A percentile compares a stretch with the other conserved stretches of the same genome.
These are phyloP conservation scores for Fomitopsis serialis DNA, from an alignment of 768 basidiomycete genomes.

Conservation along the genomic window DNA sequence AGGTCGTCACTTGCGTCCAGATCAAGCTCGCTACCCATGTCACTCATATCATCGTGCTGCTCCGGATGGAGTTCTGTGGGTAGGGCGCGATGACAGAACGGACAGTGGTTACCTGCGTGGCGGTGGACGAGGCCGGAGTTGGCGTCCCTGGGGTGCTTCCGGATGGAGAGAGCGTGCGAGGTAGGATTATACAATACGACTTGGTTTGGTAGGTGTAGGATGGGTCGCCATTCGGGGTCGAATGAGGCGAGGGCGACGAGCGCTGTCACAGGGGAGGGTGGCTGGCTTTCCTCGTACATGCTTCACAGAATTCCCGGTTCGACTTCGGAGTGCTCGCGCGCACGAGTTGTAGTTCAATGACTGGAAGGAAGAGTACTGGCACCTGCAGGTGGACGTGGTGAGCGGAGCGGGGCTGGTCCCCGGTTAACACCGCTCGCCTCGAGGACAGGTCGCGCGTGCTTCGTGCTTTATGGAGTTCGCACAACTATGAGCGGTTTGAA, in stretches of 20 bases:
- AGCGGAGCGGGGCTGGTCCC: too few species aligned
- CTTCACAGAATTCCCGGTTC: too few species aligned
- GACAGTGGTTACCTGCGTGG: conserved; percentile 39
- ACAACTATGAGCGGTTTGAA: too few species aligned
- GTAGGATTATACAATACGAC: conserved; percentile 85
- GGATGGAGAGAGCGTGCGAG: conserved; percentile 76
- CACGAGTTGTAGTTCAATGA: too few species aligned
- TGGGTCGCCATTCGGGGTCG: conserved; percentile 62
- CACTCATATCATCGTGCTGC: conserved; percentile 5
- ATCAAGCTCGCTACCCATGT: conserved; percentile 10
- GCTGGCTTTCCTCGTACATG: conserved; percentile 14
- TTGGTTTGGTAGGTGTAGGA: conserved; percentile 79
- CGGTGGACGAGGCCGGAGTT: conserved; percentile 4
- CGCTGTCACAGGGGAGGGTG: conserved; percentile 9
- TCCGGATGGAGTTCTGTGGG: conserved; percentile 34
- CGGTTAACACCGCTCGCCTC: too few species aligned
- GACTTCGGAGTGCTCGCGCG: too few species aligned
- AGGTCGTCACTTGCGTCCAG: conserved; percentile 25
- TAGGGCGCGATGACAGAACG: conserved; percentile 67
- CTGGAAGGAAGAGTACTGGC: too few species aligned
- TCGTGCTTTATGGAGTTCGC: too few species aligned
- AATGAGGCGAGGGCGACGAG: conserved; percentile 17
- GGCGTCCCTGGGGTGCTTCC: conserved; percentile 22
- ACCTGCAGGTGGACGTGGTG: too few species aligned
- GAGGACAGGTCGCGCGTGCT: too few species aligned